Evolutionary conservation across 148 eudicot genomes (phyloP).

Genomic region (Amaranthus cruentus): DNA sequence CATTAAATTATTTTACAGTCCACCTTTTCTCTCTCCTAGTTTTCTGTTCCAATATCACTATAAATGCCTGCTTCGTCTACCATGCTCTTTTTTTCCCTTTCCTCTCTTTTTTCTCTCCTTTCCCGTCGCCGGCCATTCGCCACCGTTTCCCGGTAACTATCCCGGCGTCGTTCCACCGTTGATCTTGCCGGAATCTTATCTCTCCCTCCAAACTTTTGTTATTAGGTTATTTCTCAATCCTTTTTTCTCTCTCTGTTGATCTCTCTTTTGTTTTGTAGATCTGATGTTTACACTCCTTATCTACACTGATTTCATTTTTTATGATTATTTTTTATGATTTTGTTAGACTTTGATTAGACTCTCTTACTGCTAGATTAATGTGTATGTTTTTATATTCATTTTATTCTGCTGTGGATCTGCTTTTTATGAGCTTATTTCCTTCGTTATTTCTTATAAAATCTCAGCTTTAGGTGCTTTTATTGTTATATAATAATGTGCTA

Average conservation of each 20-base stretch:
- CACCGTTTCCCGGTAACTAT: conserved; percentile 13
- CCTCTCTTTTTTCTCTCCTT: conserved; percentile 11
- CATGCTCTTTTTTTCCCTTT: conserved; percentile 37
- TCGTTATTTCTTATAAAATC: background rate
- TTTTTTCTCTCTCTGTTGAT: conserved; percentile 2
- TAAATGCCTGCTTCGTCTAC: conserved; percentile 34
- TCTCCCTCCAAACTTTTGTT: background rate
- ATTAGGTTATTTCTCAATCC: conserved; percentile 6
- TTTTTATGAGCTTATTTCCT: conserved; percentile 7
- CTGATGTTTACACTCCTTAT: conserved; percentile 18
- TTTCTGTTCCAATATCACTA: conserved; percentile 29
- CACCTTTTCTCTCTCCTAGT: conserved; percentile 22
- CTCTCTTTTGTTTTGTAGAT: conserved; percentile 23
- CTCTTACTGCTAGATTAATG: conserved; percentile 2
- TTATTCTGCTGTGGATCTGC: conserved; percentile 17
- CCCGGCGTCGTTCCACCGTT: conserved; percentile 11
- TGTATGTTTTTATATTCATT: background rate
- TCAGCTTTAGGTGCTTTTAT: background rate
- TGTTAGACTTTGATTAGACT: background rate
- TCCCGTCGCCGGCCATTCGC: conserved; percentile 14
- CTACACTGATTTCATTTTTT: background rate
- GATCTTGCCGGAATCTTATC: conserved; percentile 11
- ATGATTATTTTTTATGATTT: background rate
- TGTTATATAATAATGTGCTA: conserved; percentile 2
- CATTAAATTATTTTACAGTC: background rate